Conservation (phyloP, 2,329 filamentous ascomycete species). For the Apiospora malaysiana region DNA sequence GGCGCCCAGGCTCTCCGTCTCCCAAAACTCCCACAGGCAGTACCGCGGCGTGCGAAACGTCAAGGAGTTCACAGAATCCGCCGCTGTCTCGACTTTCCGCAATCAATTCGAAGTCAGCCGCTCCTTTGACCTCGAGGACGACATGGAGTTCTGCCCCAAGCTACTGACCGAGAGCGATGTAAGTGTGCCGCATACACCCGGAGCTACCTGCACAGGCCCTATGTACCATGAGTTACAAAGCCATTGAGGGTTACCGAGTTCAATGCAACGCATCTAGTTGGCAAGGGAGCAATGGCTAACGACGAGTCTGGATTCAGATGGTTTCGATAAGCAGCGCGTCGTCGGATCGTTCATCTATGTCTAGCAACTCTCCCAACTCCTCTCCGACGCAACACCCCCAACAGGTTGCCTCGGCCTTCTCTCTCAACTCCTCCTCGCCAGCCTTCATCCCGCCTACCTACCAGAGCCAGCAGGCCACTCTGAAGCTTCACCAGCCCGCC, state of each 20-base stretch:
- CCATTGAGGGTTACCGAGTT: conserved; percentile 6
- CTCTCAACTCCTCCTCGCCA: conserved; percentile 71
- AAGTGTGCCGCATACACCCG: conserved; percentile 48
- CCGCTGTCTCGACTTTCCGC: conserved; percentile 78
- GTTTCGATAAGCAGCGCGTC: conserved; percentile 88
- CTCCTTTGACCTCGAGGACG: conserved; percentile 95
- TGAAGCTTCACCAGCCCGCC: conserved; percentile 90
- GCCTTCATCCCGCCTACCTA: conserved; percentile 69
- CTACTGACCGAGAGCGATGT: conserved; percentile 94
- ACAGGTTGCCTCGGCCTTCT: conserved; percentile 78
- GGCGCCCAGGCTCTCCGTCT: conserved; percentile 78
- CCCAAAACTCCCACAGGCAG: conserved; percentile 85
- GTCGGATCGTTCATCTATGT: conserved; percentile 93
- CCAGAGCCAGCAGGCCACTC: conserved; percentile 67
- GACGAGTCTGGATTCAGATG: conserved; percentile 60
- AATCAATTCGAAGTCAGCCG: conserved; percentile 88
- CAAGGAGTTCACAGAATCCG: conserved; percentile 84
- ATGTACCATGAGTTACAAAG: background rate
- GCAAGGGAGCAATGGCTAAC: conserved; percentile 10
- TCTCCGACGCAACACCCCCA: conserved; percentile 90
- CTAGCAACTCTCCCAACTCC: conserved; percentile 89
- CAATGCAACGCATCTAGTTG: background rate
- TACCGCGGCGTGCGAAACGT: conserved; percentile 84
- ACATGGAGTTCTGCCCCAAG: conserved; percentile 93
- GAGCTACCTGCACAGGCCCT: conserved; percentile 12